Percentiles rank a stretch among this genome's conserved stretches.
Evolutionary conservation across 345 rosid genomes (phyloP).

Genomic region (Gossypium bickii): DNA sequence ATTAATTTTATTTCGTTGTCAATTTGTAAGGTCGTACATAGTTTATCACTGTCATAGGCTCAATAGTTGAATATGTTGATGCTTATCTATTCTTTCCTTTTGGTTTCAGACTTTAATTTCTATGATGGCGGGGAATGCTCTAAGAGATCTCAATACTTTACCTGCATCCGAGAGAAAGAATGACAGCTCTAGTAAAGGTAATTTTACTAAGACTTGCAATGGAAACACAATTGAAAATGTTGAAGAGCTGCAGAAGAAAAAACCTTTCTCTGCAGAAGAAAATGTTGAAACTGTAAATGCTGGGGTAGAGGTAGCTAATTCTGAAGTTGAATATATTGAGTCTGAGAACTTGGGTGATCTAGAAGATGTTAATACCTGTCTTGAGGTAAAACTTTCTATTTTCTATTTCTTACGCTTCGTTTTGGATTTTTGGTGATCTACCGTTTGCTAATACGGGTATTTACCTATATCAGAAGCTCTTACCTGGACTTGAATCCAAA

Average conservation of each 20-base stretch:
- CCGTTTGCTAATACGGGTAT: neutral
- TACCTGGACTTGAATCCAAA: constrained; percentile 76
- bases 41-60: neutral
- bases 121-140: constrained; percentile 61
- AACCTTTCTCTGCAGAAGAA: constrained; percentile 18
- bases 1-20: neutral
- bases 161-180: constrained; percentile 51
- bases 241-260: constrained; percentile 41
- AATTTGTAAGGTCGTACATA: too few relatives aligned
- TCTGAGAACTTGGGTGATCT: constrained; percentile 70
- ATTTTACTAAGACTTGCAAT: constrained; percentile 41
- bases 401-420: neutral
- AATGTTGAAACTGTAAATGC: constrained; percentile 41
- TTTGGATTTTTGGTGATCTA: neutral
- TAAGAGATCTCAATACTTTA: constrained; percentile 57
- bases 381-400: constrained; percentile 46
- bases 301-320: constrained; percentile 35
- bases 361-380: constrained; percentile 55
- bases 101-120: constrained; percentile 14
- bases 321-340: constrained; percentile 77
- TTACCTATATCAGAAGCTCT: constrained; percentile 38
- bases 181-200: constrained; percentile 46
- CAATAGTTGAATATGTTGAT: neutral
- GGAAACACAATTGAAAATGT: constrained; percentile 47
- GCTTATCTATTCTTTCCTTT: neutral